phyloP scores from a whole-genome alignment of 257 asterid species.

The Solanum verrucosum region DNA sequence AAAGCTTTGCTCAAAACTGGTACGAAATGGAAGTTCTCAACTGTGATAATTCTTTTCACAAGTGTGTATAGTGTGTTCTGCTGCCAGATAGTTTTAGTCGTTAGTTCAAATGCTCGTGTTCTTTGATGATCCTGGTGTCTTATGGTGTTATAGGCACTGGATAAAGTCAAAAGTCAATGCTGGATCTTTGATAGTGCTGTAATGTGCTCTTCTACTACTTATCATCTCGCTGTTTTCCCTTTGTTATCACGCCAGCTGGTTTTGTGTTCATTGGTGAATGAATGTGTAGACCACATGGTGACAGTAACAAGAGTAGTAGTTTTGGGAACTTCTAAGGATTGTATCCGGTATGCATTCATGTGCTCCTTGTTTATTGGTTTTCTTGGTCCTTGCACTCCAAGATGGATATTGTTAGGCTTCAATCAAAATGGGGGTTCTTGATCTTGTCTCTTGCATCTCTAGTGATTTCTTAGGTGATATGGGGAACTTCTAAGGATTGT shows the following conservation, averaged over 20 bases:
- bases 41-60: background rate
- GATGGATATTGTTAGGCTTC: background rate
- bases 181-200: background rate
- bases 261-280: background rate
- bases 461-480: background rate
- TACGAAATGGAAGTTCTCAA: background rate
- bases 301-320: background rate
- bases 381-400: background rate
- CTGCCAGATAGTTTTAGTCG: background rate
- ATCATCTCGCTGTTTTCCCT: background rate
- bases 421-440: background rate
- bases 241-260: too few relatives aligned
- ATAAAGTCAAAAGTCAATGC: background rate
- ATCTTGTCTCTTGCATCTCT: background rate
- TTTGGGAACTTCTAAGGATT: background rate
- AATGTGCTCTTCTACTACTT: background rate
- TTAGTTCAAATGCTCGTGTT: background rate
- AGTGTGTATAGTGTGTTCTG: background rate
- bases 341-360: background rate
- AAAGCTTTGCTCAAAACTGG: too few relatives aligned
- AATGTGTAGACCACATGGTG: background rate
- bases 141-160: background rate
- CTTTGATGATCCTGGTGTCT: background rate
- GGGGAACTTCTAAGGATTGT: background rate
- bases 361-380: background rate